Conservation (phyloP, 1,139 yeast genomes). For the Suhomyces maxii region DNA sequence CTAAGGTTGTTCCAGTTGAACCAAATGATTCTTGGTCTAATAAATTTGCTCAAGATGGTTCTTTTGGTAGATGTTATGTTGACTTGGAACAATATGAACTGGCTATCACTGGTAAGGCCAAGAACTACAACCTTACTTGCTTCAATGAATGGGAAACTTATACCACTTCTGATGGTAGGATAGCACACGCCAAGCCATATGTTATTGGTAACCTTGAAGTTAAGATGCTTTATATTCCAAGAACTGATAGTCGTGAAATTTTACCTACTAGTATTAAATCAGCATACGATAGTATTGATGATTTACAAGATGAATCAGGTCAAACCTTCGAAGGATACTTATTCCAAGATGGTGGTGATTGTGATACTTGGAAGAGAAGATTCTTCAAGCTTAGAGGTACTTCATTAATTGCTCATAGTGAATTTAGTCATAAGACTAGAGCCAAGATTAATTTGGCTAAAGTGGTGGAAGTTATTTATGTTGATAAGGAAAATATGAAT, state of each 20-base stretch:
- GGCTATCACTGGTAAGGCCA: slow-evolving; percentile 53
- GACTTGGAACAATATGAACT: slow-evolving; percentile 60
- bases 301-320: slow-evolving; percentile 41
- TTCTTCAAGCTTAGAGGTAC: slow-evolving; percentile 62
- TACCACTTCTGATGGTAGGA: slow-evolving; percentile 28
- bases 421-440: slow-evolving; percentile 57
- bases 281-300: slow-evolving; percentile 54
- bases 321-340: slow-evolving; percentile 57
- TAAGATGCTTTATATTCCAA: slow-evolving; percentile 70
- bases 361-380: slow-evolving; percentile 61
- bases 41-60: slow-evolving; percentile 78
- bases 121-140: slow-evolving; percentile 57
- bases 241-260: slow-evolving; percentile 54
- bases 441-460: slow-evolving; percentile 67
- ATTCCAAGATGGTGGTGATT: slow-evolving; percentile 81
- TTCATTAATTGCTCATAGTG: slow-evolving; percentile 65
- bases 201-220: slow-evolving; percentile 67
- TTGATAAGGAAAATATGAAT: slow-evolving; percentile 43
- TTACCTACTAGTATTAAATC: slow-evolving; percentile 65
- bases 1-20: slow-evolving; percentile 54
- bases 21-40: slow-evolving; percentile 56
- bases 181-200: slow-evolving; percentile 51
- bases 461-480: slow-evolving; percentile 54
- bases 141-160: slow-evolving; percentile 79
- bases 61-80: slow-evolving; percentile 77